Conservation (phyloP, 345 rosid species). For the Hypericum androsaemum region DNA sequence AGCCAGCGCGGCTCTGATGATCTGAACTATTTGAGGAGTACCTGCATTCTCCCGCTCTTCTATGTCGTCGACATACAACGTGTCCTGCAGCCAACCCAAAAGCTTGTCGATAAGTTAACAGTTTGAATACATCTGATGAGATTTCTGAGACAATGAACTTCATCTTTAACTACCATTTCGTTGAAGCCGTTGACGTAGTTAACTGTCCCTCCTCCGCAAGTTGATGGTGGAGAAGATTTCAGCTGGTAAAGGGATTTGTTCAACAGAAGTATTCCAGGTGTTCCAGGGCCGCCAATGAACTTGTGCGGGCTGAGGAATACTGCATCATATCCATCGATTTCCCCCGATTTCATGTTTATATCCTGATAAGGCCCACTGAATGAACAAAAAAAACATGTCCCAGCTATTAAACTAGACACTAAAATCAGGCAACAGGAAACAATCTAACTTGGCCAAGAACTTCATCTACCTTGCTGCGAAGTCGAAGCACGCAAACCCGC, state of each 20-base stretch:
- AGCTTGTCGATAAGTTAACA: no score
- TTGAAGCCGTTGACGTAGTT: conserved; percentile 41
- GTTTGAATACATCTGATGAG: no score
- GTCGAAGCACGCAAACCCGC: conserved; percentile 51
- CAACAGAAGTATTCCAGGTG: conserved; percentile 49
- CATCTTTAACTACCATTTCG: conserved; percentile 28
- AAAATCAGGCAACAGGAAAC: no score
- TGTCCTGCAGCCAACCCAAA: conserved; percentile 27
- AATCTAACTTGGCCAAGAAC: not conserved
- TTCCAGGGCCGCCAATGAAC: conserved; percentile 53
- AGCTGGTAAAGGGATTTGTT: conserved; percentile 38
- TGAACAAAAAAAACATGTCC: not conserved
- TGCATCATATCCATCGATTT: conserved; percentile 45
- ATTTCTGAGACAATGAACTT: no score
- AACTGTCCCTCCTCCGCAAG: conserved; percentile 63
- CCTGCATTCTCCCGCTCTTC: conserved; percentile 54
- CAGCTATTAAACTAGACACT: no score
- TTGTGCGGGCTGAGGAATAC: conserved; percentile 50
- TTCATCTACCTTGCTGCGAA: conserved; percentile 43
- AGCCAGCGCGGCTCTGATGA: conserved; percentile 39
- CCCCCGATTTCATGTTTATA: conserved; percentile 46
- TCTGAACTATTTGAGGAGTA: conserved; percentile 53
- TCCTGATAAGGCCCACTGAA: conserved; percentile 42
- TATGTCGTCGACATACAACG: conserved; percentile 34
- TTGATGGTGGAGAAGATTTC: conserved; percentile 39